Base-by-base conservation (phyloP, 352 stramenopile species). In the Phytopythium litorale region DNA sequence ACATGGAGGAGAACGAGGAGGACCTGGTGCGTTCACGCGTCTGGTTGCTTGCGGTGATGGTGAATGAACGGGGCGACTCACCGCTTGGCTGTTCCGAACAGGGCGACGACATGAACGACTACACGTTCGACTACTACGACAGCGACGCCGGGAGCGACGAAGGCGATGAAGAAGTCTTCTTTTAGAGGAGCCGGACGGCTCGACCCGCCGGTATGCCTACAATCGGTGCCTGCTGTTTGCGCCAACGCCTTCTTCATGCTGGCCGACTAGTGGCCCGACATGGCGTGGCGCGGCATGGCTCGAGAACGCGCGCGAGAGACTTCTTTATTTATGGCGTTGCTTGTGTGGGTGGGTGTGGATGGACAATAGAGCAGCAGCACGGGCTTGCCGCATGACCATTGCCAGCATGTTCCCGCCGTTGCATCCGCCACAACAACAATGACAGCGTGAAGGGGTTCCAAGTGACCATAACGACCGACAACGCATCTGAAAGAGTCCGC, bases 81-180 rank as follows among this genome's bases (percentile, higher is more conserved):
- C 8, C 1, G 45, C 19, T 23, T 11, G 18, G 45, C 4, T 32
- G 9, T 3, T 51, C 9, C 21, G 45, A 32, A 9, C 38, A 72
- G 67, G 80, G 81, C 42, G 81, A 90, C 46, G 81, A 90, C 62
- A 88, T 83, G 70, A 90, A 90, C 73, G 81, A 90, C 71, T 90
- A 90, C 71, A 90, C 81, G 45, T 88, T 87, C 58, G 81, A 90
- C 59, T 90, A 90, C 66, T 90, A 87, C 75, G 81, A 90, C 52
- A 90, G 81, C 60, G 81, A 90, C 63, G 75, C 67, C 21, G 81
- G 71, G 30, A 90, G 81, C 70, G 73, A 90, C 50, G 78, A 84
- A 38, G 81, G 78, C 32, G 81, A 87, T 51, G 81, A 90, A 74
- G 81, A 90, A 60, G 81, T 90, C 12, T 90, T 90, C 65, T 90